Conservation (phyloP, 1,284 basidiomycete genomes). For the Sanguinoderma infundibulare region DNA sequence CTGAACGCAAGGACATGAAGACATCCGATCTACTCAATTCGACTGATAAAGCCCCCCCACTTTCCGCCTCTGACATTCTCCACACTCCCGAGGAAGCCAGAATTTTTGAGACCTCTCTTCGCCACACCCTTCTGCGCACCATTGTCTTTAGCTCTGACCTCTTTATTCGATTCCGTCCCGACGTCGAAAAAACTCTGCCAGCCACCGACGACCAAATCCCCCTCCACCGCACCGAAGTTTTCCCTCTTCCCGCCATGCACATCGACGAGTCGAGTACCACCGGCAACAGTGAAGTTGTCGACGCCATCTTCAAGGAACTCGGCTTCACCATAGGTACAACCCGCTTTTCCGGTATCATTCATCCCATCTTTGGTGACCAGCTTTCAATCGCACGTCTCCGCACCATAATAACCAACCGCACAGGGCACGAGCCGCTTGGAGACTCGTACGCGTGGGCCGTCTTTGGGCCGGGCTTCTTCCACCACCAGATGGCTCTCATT, state of each 20-base stretch:
- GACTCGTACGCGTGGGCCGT: constrained; percentile 32
- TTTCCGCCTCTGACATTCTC: constrained; percentile 31
- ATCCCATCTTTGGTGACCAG: constrained; percentile 41
- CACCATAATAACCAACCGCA: constrained; percentile 33
- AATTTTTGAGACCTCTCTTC: constrained; percentile 23
- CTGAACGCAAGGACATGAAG: constrained; percentile 27
- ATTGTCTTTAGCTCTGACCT: constrained; percentile 35
- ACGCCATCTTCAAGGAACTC: constrained; percentile 36
- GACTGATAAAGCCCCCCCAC: constrained; percentile 27
- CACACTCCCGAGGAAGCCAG: constrained; percentile 27
- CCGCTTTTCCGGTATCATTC: constrained; percentile 22
- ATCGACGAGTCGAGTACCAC: constrained; percentile 43
- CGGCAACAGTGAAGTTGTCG: constrained; percentile 41
- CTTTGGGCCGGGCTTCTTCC: constrained; percentile 43
- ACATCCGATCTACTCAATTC: constrained; percentile 21
- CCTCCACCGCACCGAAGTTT: constrained; percentile 35
- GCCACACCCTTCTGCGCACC: constrained; percentile 37
- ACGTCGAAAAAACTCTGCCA: constrained; percentile 29
- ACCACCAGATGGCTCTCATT: constrained; percentile 40
- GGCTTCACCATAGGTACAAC: constrained; percentile 17
- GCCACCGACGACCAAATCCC: constrained; percentile 34
- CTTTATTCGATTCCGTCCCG: constrained; percentile 33
- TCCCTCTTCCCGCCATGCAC: constrained; percentile 39
- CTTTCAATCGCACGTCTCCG: constrained; percentile 41
- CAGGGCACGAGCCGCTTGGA: constrained; percentile 40